Conservation (phyloP, 2,329 filamentous ascomycete species). For the Raffaelea ambrosiae region DNA sequence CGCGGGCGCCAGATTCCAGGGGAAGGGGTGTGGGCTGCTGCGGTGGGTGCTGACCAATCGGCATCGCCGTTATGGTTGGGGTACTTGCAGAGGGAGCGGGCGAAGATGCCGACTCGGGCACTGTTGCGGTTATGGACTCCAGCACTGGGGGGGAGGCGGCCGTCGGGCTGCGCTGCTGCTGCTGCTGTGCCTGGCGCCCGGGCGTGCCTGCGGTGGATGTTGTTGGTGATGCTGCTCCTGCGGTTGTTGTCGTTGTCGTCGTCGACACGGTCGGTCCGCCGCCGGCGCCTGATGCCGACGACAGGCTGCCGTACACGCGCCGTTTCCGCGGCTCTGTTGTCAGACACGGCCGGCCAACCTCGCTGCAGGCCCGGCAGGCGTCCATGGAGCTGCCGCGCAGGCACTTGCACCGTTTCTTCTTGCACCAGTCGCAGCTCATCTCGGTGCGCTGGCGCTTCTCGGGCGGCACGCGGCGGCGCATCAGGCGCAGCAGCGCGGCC, state of each 20-base stretch:
- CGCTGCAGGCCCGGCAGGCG: conserved; percentile 13
- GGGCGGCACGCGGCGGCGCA: conserved; percentile 14
- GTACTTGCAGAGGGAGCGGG: neutral
- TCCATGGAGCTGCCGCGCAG: conserved; percentile 11
- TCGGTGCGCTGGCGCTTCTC: conserved; percentile 15
- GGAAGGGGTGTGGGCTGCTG: too few species aligned
- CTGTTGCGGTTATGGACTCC: neutral
- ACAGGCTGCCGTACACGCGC: conserved; percentile 10
- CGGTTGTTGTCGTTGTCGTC: neutral
- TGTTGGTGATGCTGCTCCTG: neutral
- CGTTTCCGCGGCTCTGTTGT: conserved; percentile 14
- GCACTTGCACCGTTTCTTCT: conserved; percentile 15
- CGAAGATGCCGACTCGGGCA: neutral
- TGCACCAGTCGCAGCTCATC: conserved; percentile 17
- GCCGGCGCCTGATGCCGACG: neutral
- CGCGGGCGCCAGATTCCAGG: too few species aligned
- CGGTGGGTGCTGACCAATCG: too few species aligned
- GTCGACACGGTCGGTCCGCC: neutral
- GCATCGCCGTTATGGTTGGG: too few species aligned
- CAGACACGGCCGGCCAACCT: conserved; percentile 11
- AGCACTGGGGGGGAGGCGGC: neutral
- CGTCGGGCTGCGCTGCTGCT: neutral
- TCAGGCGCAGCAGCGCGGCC: conserved; percentile 11
- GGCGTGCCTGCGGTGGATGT: neutral
- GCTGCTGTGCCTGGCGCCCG: too few species aligned